Conservation (phyloP, 1,284 basidiomycete genomes). For the Ceratobasidium sp. region DNA sequence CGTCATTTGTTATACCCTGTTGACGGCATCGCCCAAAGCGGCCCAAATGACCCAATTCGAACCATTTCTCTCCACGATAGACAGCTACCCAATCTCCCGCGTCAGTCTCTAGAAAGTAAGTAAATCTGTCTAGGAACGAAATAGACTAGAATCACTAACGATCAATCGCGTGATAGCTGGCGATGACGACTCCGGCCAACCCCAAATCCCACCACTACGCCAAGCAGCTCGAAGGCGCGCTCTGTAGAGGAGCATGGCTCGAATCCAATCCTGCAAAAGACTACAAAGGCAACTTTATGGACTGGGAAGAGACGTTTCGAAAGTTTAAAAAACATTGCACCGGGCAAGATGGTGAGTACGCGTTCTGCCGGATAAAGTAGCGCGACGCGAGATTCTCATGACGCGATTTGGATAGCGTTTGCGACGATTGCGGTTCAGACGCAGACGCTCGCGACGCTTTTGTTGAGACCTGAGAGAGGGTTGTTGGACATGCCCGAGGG, state of each 20-base stretch:
- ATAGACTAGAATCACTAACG: background rate
- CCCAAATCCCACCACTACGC: conserved; percentile 78
- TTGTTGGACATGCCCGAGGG: conserved; percentile 50
- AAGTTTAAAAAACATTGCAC: conserved; percentile 90
- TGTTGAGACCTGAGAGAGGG: conserved; percentile 60
- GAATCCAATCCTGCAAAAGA: conserved; percentile 68
- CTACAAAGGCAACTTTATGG: conserved; percentile 65
- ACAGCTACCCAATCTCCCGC: background rate
- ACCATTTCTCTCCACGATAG: conserved; percentile 17
- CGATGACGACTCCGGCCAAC: conserved; percentile 53
- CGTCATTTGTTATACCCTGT: conserved; percentile 27
- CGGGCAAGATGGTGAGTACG: conserved; percentile 53
- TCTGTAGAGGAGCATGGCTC: conserved; percentile 77
- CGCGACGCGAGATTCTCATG: background rate
- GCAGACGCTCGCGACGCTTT: conserved; percentile 59
- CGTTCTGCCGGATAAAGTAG: background rate
- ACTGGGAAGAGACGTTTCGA: conserved; percentile 83
- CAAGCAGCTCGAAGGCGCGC: conserved; percentile 70
- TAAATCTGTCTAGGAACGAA: background rate
- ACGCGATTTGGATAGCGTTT: conserved; percentile 3
- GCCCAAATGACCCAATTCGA: conserved; percentile 32
- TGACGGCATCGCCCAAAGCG: conserved; percentile 28
- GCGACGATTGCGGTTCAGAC: conserved; percentile 9
- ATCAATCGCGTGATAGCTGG: conserved; percentile 5
- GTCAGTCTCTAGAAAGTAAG: conserved; percentile 10